Conservation (phyloP, 768 basidiomycete genomes). For the Pluteus cervinus region DNA sequence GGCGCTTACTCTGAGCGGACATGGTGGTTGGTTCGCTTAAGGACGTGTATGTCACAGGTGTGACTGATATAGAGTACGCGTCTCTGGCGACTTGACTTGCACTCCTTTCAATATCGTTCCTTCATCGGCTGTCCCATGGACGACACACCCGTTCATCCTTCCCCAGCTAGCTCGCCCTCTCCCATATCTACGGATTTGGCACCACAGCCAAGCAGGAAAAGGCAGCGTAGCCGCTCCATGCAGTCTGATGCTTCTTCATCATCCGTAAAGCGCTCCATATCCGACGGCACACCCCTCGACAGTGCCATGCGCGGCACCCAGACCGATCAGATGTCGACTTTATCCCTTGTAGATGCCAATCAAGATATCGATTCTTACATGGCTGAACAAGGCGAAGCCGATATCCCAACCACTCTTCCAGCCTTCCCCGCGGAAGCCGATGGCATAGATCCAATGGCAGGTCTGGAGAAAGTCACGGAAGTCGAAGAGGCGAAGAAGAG, state of each 20-base stretch:
- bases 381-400: slow-evolving; percentile 47
- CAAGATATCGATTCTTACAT: slow-evolving; percentile 67
- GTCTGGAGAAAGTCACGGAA: slow-evolving; percentile 41
- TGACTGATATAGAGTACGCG: neutral
- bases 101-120: slow-evolving; percentile 5
- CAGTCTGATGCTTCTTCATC: slow-evolving; percentile 65
- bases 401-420: slow-evolving; percentile 22
- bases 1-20: slow-evolving; percentile 30
- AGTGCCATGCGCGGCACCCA: slow-evolving; percentile 29
- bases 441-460: slow-evolving; percentile 21
- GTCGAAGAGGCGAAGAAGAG: slow-evolving; percentile 41
- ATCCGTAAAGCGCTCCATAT: slow-evolving; percentile 75
- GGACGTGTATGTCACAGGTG: slow-evolving; percentile 8
- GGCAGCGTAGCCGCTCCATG: slow-evolving; percentile 73
- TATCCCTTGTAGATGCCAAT: slow-evolving; percentile 35
- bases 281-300: slow-evolving; percentile 53
- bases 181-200: slow-evolving; percentile 31
- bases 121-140: slow-evolving; percentile 1
- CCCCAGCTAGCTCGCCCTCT: slow-evolving; percentile 40
- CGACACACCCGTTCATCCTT: slow-evolving; percentile 23
- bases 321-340: slow-evolving; percentile 36
- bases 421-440: slow-evolving; percentile 17
- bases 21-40: slow-evolving; percentile 24
- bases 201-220: slow-evolving; percentile 47
- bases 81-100: neutral